A percentile compares a stretch with the other conserved stretches of the same genome.
phyloP scores from a whole-genome alignment of 2,329 filamentous ascomycete genomes.

The Meredithiella fracta region DNA sequence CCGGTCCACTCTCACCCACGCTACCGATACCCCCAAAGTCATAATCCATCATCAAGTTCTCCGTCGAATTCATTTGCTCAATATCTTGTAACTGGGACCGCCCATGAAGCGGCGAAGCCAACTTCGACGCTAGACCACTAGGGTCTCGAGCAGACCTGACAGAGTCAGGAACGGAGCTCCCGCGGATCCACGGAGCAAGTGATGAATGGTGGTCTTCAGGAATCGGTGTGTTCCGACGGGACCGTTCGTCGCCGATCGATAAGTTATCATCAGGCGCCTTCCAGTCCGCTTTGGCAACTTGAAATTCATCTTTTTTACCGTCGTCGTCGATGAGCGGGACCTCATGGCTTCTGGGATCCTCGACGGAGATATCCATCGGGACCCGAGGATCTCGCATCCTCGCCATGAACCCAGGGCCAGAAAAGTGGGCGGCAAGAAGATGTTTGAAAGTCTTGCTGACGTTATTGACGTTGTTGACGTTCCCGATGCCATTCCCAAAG shows the following conservation, averaged over 20 bases:
- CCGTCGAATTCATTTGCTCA: slow-evolving; percentile 10
- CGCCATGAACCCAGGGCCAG: slow-evolving; percentile 27
- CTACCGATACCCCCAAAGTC: slow-evolving; percentile 1
- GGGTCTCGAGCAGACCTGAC: slow-evolving; percentile 24
- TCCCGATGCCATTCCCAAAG: slow-evolving; percentile 23
- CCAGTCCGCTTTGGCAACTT: not conserved
- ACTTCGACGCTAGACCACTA: slow-evolving; percentile 18
- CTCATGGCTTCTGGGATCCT: not conserved
- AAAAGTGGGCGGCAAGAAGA: slow-evolving; percentile 28
- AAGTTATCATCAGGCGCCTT: not conserved
- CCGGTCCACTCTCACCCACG: not conserved
- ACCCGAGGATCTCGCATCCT: not conserved
- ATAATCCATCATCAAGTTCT: slow-evolving; percentile 1
- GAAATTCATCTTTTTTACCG: not conserved
- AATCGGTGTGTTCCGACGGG: slow-evolving; percentile 29
- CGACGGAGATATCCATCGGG: not conserved
- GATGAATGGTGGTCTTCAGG: slow-evolving; percentile 49
- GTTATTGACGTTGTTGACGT: slow-evolving; percentile 17
- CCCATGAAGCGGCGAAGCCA: not conserved
- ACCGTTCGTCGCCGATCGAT: slow-evolving; percentile 27
- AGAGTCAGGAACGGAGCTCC: slow-evolving; percentile 30
- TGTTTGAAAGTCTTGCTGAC: slow-evolving; percentile 18
- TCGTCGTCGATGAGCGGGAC: not conserved
- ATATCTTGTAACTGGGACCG: slow-evolving; percentile 9
- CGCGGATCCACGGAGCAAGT: slow-evolving; percentile 36